Evolutionary conservation across 202 grass and related monocot species (phyloP).

Genomic region (Dendrocalamus latiflorus): DNA sequence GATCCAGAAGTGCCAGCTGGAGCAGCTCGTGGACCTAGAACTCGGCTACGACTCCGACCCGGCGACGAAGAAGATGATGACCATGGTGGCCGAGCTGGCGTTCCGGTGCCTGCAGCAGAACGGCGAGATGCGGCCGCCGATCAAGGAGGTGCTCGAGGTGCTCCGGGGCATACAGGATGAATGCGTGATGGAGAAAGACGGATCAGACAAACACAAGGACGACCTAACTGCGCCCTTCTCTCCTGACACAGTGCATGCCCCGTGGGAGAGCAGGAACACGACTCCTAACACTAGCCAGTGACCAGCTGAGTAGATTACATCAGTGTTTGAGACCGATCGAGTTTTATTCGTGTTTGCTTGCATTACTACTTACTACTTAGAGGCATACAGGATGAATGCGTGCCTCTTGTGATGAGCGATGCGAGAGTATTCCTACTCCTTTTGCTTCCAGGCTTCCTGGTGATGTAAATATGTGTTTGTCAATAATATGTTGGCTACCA

Average conservation of each 20-base stretch:
- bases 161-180: slow-evolving; percentile 44
- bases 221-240: slow-evolving; percentile 23
- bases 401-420: neutral
- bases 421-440: neutral
- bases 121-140: slow-evolving; percentile 80
- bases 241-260: slow-evolving; percentile 51
- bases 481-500: neutral
- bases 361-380: neutral
- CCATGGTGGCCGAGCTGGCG: slow-evolving; percentile 73
- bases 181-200: slow-evolving; percentile 9
- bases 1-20: slow-evolving; percentile 70
- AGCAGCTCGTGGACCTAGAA: slow-evolving; percentile 55
- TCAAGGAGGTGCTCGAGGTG: slow-evolving; percentile 68
- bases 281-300: slow-evolving; percentile 68
- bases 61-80: slow-evolving; percentile 70
- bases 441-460: neutral
- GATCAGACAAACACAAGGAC: slow-evolving; percentile 29
- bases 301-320: slow-evolving; percentile 10
- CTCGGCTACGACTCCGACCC: slow-evolving; percentile 60
- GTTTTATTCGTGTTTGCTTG: neutral
- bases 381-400: too few species aligned
- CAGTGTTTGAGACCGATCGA: neutral
- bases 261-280: slow-evolving; percentile 59
- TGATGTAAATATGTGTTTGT: slow-evolving; percentile 30
- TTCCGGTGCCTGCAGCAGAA: slow-evolving; percentile 87